Evolutionary conservation across 768 basidiomycete genomes (phyloP).

Genomic region (Melanogaster broomeanus): DNA sequence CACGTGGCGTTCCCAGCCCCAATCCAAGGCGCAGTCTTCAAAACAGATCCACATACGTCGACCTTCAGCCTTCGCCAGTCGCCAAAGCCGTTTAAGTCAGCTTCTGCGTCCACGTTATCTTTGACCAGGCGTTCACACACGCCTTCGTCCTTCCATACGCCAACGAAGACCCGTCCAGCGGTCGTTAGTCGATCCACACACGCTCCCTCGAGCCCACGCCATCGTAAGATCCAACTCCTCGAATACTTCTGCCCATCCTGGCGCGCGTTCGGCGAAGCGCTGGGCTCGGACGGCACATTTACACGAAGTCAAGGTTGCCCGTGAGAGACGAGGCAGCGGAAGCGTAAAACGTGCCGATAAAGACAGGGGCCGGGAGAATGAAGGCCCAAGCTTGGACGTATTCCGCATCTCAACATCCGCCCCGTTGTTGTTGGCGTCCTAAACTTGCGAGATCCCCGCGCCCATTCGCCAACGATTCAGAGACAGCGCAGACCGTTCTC

Average conservation of each 20-base stretch:
- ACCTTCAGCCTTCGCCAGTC: neutral
- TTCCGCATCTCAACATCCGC: conserved; percentile 6
- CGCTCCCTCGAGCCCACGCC: conserved; percentile 18
- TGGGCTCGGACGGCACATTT: conserved; percentile 71
- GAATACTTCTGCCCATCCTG: conserved; percentile 12
- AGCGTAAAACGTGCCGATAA: conserved; percentile 3
- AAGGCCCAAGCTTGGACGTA: conserved; percentile 12
- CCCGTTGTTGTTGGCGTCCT: neutral
- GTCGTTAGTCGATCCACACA: conserved; percentile 15
- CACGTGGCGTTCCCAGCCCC: neutral
- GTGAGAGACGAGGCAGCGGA: conserved; percentile 12
- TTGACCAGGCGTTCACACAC: conserved; percentile 6
- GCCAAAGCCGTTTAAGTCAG: neutral
- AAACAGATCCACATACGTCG: neutral
- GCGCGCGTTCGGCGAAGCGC: conserved; percentile 43
- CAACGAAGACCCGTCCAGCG: conserved; percentile 17
- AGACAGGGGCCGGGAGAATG: conserved; percentile 15
- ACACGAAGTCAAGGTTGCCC: conserved; percentile 52
- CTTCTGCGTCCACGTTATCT: neutral
- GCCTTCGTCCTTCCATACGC: conserved; percentile 16
- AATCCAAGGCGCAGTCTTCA: neutral
- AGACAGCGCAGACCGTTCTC: conserved; percentile 6
- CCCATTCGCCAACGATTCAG: neutral
- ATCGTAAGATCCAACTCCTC: conserved; percentile 26
- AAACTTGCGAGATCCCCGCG: neutral